Percentiles rank a stretch among this genome's conserved stretches.
Conservation (phyloP, 1,284 basidiomycete species). For the Sphaerobolus stellatus region DNA sequence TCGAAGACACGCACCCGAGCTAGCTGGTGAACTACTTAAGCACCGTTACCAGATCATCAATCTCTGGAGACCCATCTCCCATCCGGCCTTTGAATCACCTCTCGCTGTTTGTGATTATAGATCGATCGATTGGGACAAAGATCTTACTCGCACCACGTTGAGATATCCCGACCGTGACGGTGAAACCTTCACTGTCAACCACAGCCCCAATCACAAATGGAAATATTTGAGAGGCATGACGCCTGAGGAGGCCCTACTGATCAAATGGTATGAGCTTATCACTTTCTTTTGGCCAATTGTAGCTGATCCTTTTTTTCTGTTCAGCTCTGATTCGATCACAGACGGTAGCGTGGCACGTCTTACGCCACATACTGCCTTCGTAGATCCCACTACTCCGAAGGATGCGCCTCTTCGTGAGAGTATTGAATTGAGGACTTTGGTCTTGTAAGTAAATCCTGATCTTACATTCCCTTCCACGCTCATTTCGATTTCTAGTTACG, state of each 20-base stretch:
- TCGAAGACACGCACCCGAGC: neutral
- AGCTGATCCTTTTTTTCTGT: neutral
- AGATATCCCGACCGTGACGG: constrained; percentile 55
- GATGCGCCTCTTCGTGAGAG: constrained; percentile 53
- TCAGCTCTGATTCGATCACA: constrained; percentile 51
- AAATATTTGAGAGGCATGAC: neutral
- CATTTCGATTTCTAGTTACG: constrained; percentile 1
- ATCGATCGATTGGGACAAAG: constrained; percentile 47
- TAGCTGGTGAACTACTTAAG: constrained; percentile 34
- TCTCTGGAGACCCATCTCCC: neutral
- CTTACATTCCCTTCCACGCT: neutral
- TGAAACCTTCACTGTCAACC: constrained; percentile 55
- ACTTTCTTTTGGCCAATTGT: neutral
- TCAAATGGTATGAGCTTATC: constrained; percentile 47
- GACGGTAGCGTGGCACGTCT: constrained; percentile 52
- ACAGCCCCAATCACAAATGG: constrained; percentile 39
- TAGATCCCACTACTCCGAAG: constrained; percentile 51
- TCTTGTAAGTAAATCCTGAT: constrained; percentile 49
- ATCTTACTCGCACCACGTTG: constrained; percentile 49
- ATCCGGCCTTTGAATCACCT: constrained; percentile 30
- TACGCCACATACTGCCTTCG: constrained; percentile 59
- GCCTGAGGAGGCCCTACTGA: neutral
- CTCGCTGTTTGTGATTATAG: constrained; percentile 38
- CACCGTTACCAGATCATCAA: constrained; percentile 46
- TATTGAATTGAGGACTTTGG: constrained; percentile 57